phyloP scores from a whole-genome alignment of 2,329 filamentous ascomycete genomes.

The Hirsutella thompsonii region DNA sequence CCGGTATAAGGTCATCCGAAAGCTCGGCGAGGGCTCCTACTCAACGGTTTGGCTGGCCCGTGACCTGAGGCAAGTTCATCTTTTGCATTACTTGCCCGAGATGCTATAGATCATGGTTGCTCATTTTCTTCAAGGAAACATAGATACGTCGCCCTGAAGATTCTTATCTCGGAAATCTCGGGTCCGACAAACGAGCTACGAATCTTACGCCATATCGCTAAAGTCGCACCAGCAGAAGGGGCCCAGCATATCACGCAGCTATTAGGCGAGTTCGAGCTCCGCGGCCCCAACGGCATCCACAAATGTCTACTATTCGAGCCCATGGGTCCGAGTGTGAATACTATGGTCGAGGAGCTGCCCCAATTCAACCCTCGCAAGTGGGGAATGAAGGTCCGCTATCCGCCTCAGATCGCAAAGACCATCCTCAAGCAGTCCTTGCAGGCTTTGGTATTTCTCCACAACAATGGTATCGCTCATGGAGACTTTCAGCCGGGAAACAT shows the following conservation, averaged over 20 bases:
- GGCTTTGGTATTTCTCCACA: constrained; percentile 23
- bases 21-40: constrained; percentile 29
- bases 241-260: constrained; percentile 17
- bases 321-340: constrained; percentile 22
- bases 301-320: constrained; percentile 17
- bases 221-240: constrained; percentile 9
- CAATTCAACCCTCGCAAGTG: constrained; percentile 14
- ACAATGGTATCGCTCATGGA: constrained; percentile 24
- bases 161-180: constrained; percentile 7
- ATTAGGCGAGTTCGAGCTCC: constrained; percentile 14
- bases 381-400: constrained; percentile 20
- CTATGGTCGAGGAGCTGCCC: constrained; percentile 20
- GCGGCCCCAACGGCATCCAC: constrained; percentile 18
- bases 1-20: constrained; percentile 28
- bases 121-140: constrained; percentile 6
- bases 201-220: constrained; percentile 8
- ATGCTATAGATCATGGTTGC: constrained; percentile 1
- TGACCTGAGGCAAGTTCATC: constrained; percentile 12
- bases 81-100: background rate
- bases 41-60: constrained; percentile 33
- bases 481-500: constrained; percentile 25
- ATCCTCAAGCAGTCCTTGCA: constrained; percentile 25
- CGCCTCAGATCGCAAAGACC: constrained; percentile 24
- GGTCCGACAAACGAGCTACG: constrained; percentile 7
- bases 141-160: constrained; percentile 15